phyloP scores from a whole-genome alignment of 208 protist genomes.

The Balamuthia mandrillaris region DNA sequence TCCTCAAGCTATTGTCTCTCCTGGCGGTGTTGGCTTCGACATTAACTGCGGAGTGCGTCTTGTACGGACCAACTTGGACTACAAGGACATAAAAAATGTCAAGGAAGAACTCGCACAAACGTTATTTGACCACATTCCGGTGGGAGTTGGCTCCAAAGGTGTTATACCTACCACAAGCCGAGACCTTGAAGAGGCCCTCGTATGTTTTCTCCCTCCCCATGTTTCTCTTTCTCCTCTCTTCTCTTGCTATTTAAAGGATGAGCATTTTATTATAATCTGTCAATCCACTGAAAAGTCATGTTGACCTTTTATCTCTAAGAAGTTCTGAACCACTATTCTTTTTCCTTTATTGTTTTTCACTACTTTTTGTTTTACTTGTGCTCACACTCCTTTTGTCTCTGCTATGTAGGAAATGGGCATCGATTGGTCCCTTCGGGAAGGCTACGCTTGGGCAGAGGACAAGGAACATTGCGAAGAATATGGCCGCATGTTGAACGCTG shows the following conservation, averaged over 20 bases:
- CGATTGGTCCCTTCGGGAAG: conserved; percentile 79
- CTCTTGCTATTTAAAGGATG: too few relatives aligned
- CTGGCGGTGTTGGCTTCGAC: conserved; percentile 72
- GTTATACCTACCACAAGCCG: conserved; percentile 68
- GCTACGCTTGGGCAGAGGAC: conserved; percentile 82
- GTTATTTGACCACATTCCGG: conserved; percentile 82
- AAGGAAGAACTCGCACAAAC: conserved; percentile 74
- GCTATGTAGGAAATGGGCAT: conserved; percentile 70
- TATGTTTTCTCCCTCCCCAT: neutral
- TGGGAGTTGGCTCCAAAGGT: conserved; percentile 76
- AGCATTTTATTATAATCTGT: too few relatives aligned
- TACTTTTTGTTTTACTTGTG: too few relatives aligned
- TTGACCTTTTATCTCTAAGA: too few relatives aligned
- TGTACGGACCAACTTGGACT: conserved; percentile 77
- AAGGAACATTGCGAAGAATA: conserved; percentile 82
- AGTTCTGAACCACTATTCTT: too few relatives aligned
- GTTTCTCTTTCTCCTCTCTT: too few relatives aligned
- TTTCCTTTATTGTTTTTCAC: too few relatives aligned
- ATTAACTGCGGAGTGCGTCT: conserved; percentile 91
- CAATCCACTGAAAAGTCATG: too few relatives aligned
- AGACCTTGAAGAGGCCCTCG: conserved; percentile 70
- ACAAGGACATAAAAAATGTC: conserved; percentile 68
- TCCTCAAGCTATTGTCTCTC: conserved; percentile 77
- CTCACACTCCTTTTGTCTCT: neutral
- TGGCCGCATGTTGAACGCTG: conserved; percentile 72